A percentile compares a stretch with the other conserved stretches of the same genome.
phyloP scores from a whole-genome alignment of 495 filamentous ascomycete species.

The Talaromyces stipitatus region DNA sequence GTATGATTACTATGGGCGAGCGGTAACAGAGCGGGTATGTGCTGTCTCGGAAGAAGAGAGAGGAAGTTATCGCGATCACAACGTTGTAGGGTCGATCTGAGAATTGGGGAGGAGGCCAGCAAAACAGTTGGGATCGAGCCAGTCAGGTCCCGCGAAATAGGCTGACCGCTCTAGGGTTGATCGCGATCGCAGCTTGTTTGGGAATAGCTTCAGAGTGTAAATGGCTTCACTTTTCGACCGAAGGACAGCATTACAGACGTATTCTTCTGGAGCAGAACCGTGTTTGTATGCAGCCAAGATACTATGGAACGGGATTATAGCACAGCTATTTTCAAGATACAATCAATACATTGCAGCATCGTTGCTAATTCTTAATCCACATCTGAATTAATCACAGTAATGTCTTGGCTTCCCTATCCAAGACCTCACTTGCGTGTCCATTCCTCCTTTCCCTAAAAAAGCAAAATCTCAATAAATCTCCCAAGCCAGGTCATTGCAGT shows the following conservation, averaged over 20 bases:
- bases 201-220: neutral
- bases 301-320: too few species aligned
- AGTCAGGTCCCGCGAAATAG: neutral
- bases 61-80: slow-evolving; percentile 2
- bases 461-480: neutral
- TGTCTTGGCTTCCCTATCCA: neutral
- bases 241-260: neutral
- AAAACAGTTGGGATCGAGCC: slow-evolving; percentile 4
- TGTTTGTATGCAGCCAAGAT: too few species aligned
- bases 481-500: neutral
- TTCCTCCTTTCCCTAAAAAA: neutral
- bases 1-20: neutral
- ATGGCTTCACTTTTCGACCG: neutral
- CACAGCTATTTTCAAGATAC: too few species aligned
- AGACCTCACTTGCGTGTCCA: neutral
- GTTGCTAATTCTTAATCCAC: neutral
- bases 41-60: neutral
- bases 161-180: neutral
- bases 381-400: neutral
- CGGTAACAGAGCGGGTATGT: neutral
- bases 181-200: neutral
- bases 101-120: neutral
- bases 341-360: neutral
- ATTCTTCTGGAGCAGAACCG: too few species aligned
- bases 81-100: slow-evolving; percentile 5